Evolutionary conservation across 768 basidiomycete genomes (phyloP).

Genomic region (Russula abietina): DNA sequence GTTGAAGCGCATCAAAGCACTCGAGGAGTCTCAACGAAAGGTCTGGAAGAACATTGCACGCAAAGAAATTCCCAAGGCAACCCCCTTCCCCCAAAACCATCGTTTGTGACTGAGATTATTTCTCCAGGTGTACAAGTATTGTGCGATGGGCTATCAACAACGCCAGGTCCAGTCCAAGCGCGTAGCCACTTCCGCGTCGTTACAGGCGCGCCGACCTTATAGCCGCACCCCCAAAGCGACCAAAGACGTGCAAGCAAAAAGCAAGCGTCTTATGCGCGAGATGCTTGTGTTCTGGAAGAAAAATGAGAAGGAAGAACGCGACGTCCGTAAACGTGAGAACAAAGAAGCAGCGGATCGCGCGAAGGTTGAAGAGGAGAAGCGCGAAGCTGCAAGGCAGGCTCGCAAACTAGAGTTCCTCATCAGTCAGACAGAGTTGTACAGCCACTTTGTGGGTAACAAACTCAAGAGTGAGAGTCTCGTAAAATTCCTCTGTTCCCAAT

Average conservation of each 20-base stretch:
- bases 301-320: slow-evolving; percentile 94
- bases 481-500: neutral
- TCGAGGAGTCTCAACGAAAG: slow-evolving; percentile 82
- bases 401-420: slow-evolving; percentile 97
- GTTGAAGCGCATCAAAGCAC: slow-evolving; percentile 64
- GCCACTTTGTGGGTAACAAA: slow-evolving; percentile 98
- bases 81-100: slow-evolving; percentile 10
- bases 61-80: slow-evolving; percentile 77
- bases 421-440: slow-evolving; percentile 97
- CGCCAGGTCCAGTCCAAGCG: slow-evolving; percentile 68
- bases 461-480: slow-evolving; percentile 60
- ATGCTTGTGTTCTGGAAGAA: slow-evolving; percentile 98
- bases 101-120: neutral
- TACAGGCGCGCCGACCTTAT: slow-evolving; percentile 74
- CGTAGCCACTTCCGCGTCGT: slow-evolving; percentile 63
- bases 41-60: slow-evolving; percentile 87
- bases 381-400: slow-evolving; percentile 89
- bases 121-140: slow-evolving; percentile 72
- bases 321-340: slow-evolving; percentile 87
- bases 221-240: slow-evolving; percentile 66
- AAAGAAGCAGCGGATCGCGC: slow-evolving; percentile 88
- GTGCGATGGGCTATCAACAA: slow-evolving; percentile 57
- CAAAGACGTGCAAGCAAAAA: slow-evolving; percentile 81
- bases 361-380: slow-evolving; percentile 84
- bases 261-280: slow-evolving; percentile 86